Base-by-base conservation (phyloP, 1,284 basidiomycete species). In the Tilletia caries region DNA sequence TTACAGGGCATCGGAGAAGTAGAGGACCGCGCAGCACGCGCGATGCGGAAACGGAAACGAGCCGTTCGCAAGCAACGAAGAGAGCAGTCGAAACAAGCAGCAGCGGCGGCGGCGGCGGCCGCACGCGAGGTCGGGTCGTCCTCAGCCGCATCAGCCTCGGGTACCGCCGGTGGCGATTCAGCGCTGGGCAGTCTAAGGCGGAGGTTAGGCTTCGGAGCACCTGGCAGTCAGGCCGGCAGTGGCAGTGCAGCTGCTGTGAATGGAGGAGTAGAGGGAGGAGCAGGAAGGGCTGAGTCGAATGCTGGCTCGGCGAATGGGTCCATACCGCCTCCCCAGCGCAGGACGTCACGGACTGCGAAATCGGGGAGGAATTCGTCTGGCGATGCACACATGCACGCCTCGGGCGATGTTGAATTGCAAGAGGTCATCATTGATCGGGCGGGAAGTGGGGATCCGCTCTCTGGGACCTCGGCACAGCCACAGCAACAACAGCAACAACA, bases 1-100 rank as follows among this genome's bases (percentile, higher is more conserved):
- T 54, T 25, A 23, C 70, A 71, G 70, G 80, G 81, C 44, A 82
- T 83, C 48, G 82, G 82, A 60, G 82, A 83, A 64, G 81, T 82
- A 41, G 82, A 82, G 62, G 82, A 83, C 70, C 68, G 71, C 10
- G 73, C 48, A 15, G 69, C 70, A 52, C 75, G 81, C 5, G 71
- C 78, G 62, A 78, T 73, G 50, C 67, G 75, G 43, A 23, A 65
- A 43, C 62, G 67, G 2, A 73, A 70, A 65, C 33, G 73, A 29
- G 65, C 64, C 43, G 65, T 64, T 44, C 23, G 44, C 27, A 20
- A 25, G 32, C 65, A 46, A 23, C 8, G 46, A 20, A 46, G 33
- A 46, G 65, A 48, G 41, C 48, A 68, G 23, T 69, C 75, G 48
- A 72, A 76, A 52, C 70, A 74, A 64, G 70, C 73, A n/a, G 76